A percentile compares a stretch with the other conserved stretches of the same genome.
Conservation (phyloP, 148 eudicot genomes). For the Vaccinium darrowii region DNA sequence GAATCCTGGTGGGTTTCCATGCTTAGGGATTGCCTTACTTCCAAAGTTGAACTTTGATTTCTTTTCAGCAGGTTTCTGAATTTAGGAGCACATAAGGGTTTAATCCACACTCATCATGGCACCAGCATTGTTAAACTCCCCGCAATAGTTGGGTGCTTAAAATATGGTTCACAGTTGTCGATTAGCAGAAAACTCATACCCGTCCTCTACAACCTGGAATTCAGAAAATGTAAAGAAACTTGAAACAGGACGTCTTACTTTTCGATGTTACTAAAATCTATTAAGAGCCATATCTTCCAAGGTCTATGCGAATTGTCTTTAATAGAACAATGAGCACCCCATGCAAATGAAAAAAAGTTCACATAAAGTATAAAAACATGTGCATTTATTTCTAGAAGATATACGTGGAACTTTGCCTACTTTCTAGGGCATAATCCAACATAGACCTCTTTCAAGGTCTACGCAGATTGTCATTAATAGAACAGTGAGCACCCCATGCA, state of each 20-base stretch:
- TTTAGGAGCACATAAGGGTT: constrained; percentile 62
- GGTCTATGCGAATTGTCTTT: not conserved
- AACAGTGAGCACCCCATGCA: too few relatives aligned
- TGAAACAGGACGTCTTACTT: not conserved
- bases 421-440: not conserved
- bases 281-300: constrained; percentile 1
- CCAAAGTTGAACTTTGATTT: constrained; percentile 51
- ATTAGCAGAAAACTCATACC: constrained; percentile 56
- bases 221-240: not conserved
- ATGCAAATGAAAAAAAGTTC: not conserved
- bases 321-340: not conserved
- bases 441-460: too few relatives aligned
- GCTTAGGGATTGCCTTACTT: constrained; percentile 39
- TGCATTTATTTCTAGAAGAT: not conserved
- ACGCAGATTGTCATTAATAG: too few relatives aligned
- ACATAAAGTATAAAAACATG: not conserved
- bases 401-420: too few relatives aligned
- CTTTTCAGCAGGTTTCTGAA: constrained; percentile 61
- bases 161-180: constrained; percentile 39
- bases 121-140: constrained; percentile 55
- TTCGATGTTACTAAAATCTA: not conserved
- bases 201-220: constrained; percentile 58
- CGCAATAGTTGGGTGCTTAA: constrained; percentile 5
- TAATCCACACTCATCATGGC: constrained; percentile 68
- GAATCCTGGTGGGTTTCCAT: constrained; percentile 21